Evolutionary conservation across 2,329 filamentous ascomycete genomes (phyloP).

Genomic region (Colletotrichum endophyticum): DNA sequence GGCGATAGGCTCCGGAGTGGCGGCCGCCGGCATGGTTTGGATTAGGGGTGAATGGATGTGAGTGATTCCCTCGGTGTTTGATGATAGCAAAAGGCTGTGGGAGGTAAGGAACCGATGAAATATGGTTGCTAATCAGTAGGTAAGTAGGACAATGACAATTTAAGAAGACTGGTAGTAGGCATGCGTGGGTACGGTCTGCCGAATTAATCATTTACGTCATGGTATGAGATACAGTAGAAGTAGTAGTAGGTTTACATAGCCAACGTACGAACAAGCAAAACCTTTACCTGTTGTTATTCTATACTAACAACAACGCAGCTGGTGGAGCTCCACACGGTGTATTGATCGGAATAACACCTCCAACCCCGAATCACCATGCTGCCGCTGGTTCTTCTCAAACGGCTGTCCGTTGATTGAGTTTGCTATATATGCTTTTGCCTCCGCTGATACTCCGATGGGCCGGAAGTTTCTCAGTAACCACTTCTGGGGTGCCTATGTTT

Average conservation of each 20-base stretch:
- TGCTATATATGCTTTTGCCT: not conserved
- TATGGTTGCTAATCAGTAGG: not conserved
- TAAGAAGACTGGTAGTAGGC: not conserved
- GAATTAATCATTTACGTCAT: not conserved
- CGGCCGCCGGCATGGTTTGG: not conserved
- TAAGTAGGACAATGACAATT: not conserved
- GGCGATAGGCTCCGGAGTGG: constrained; percentile 27
- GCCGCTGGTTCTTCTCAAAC: not conserved
- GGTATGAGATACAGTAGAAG: not conserved
- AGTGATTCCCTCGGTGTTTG: not conserved
- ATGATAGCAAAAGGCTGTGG: not conserved
- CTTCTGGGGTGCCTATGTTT: not conserved
- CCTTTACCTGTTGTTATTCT: not conserved
- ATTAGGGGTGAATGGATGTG: not conserved
- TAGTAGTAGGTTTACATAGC: not conserved
- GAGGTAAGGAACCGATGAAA: not conserved
- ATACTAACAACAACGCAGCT: not conserved
- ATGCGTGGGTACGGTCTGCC: not conserved
- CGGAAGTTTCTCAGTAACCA: not conserved
- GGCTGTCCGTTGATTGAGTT: not conserved
- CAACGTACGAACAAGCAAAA: not conserved
- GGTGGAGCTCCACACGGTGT: not conserved
- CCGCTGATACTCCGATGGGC: not conserved
- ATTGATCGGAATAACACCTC: not conserved
- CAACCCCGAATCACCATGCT: not conserved